Base-by-base conservation (phyloP, 1,284 basidiomycete species). In the Farysia itapuensis region DNA sequence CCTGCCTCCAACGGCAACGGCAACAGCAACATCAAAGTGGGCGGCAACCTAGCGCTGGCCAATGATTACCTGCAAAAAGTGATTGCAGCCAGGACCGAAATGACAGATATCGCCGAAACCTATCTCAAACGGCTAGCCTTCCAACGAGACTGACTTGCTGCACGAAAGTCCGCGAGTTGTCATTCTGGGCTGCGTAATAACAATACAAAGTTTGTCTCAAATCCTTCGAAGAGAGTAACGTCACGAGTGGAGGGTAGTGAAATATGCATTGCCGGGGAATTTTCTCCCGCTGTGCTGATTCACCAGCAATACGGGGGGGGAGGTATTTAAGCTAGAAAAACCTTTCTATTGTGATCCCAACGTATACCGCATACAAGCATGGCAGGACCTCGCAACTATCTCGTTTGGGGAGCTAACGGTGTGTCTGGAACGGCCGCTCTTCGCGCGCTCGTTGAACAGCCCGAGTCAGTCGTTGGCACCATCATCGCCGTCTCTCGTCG, bases 11-110 rank as follows among this genome's bases (percentile, higher is more conserved):
- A 28, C 16, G n/a, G 16, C 5, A 31, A 36, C 4, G 19, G 23
- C 19, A 45, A 64, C 21, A 50, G 42, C 25, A 35, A 26, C 20
- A 35, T 40, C 14, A 30, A 28, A 11, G 46, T 25, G 14, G 39
- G 42, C 2, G 72, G 70, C 35, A 67, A 74, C 36, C 24, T 72
- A 22, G 58, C 52, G 9, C 52, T 71, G 29, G 73, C 73, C 3
- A 56, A 61, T 33, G 70, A 74, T 32, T 74, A 73, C 20, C 39
- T 75, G 47, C 60, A 70, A 26, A 71, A 73, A 35, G 72, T 74
- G 14, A 57, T 74, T n/a, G 56, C 57, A 9, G 65, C 67, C 14
- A 67, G 69, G 9, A 72, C 70, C 12, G 72, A 74, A 20, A 56
- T 69, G 53, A 58, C 68, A 13, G 64, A 60, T 20, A 44, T 67